These are phyloP conservation scores for Pugionium dolabratum DNA, from an alignment of 345 rosid genomes.

Conservation along the genomic window DNA sequence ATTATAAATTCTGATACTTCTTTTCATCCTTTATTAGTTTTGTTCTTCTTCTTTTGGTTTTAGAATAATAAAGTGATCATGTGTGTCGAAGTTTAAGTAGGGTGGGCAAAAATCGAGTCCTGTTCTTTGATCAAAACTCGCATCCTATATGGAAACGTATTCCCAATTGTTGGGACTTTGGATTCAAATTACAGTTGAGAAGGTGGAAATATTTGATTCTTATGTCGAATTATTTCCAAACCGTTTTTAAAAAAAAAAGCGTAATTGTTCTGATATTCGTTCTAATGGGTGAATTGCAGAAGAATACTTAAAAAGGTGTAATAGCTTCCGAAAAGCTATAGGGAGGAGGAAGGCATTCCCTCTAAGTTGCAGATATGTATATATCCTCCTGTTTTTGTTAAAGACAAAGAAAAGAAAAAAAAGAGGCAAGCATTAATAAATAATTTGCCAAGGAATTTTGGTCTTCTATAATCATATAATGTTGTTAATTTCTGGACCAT, in stretches of 20 bases:
- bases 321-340: constrained; percentile 25
- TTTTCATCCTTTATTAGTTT: too few relatives aligned
- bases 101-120: too few relatives aligned
- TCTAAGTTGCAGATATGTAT: constrained; percentile 35
- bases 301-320: constrained; percentile 10
- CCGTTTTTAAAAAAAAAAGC: not conserved
- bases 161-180: not conserved
- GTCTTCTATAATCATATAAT: too few relatives aligned
- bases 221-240: not conserved
- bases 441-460: too few relatives aligned
- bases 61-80: too few relatives aligned
- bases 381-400: constrained; percentile 24
- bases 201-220: too few relatives aligned
- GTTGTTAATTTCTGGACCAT: too few relatives aligned
- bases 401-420: too few relatives aligned
- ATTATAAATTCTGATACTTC: constrained; percentile 4
- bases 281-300: constrained; percentile 29
- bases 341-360: constrained; percentile 27
- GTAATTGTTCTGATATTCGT: constrained; percentile 13
- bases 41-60: too few relatives aligned
- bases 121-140: too few relatives aligned
- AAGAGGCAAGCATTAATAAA: too few relatives aligned
- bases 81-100: too few relatives aligned
- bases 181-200: not conserved
- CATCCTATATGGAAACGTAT: not conserved